Evolutionary conservation across 495 filamentous ascomycete genomes (phyloP).

Genomic region (Pyronema omphalodes): DNA sequence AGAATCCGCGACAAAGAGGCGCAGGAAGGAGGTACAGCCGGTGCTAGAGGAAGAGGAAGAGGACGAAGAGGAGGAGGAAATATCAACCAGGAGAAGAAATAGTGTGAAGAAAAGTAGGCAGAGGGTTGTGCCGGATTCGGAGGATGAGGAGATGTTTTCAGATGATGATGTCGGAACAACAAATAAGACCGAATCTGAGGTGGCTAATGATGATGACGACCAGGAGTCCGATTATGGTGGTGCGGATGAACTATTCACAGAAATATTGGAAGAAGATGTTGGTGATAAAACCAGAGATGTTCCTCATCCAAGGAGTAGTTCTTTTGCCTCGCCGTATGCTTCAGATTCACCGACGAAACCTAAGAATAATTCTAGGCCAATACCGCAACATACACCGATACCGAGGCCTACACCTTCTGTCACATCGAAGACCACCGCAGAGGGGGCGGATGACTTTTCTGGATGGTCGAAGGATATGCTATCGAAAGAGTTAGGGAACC

Average conservation of each 20-base stretch:
- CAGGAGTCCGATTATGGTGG: constrained; percentile 2
- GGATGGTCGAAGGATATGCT: neutral
- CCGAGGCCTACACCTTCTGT: neutral
- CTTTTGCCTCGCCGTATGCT: constrained; percentile 7
- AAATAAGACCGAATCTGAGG: neutral
- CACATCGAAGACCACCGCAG: constrained; percentile 1
- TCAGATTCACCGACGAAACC: constrained; percentile 16
- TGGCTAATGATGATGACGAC: neutral
- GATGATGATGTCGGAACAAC: neutral
- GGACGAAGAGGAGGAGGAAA: neutral
- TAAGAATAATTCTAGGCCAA: no score
- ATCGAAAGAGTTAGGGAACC: neutral
- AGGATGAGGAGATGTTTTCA: constrained; percentile 5
- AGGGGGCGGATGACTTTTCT: constrained; percentile 3
- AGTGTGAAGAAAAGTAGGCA: neutral
- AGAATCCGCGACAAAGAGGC: constrained; percentile 2
- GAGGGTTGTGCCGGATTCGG: constrained; percentile 7
- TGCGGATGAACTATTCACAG: neutral
- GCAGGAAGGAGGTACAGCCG: neutral
- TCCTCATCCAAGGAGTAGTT: neutral
- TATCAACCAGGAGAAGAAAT: neutral
- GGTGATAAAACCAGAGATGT: constrained; percentile 1
- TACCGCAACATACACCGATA: neutral
- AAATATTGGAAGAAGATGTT: constrained; percentile 5
- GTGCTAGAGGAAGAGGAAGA: neutral